These are phyloP conservation scores for Darksidea phi DNA, from an alignment of 495 filamentous ascomycete genomes.

Conservation along the genomic window DNA sequence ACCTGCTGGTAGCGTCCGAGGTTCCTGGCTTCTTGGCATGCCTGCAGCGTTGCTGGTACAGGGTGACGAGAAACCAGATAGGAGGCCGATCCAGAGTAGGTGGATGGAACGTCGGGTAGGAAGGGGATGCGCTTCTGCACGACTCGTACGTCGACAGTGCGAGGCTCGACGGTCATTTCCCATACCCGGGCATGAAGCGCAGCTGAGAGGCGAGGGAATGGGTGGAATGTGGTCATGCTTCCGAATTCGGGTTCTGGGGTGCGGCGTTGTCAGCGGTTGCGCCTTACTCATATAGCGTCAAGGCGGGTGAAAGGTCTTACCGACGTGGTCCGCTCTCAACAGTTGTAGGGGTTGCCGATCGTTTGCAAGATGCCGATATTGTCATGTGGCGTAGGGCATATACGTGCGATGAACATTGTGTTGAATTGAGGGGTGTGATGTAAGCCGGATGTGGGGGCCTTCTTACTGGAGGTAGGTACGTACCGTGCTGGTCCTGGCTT, in stretches of 20 bases:
- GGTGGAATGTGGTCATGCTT: conserved; percentile 10
- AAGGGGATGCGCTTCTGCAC: background rate
- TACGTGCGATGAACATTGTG: too few species aligned
- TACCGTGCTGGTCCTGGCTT: too few species aligned
- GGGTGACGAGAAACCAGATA: background rate
- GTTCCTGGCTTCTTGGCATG: conserved; percentile 14
- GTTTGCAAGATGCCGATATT: too few species aligned
- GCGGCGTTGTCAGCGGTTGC: background rate
- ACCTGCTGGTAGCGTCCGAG: conserved; percentile 6
- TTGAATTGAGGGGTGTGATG: too few species aligned
- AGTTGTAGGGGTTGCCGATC: too few species aligned
- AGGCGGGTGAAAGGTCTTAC: too few species aligned
- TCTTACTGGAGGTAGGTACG: too few species aligned
- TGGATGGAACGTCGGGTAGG: background rate
- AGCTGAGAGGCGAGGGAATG: conserved; percentile 3
- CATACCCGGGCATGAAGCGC: conserved; percentile 8
- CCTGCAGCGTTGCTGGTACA: conserved; percentile 9
- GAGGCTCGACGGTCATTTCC: conserved; percentile 18
- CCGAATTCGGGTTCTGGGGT: background rate
- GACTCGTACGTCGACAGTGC: conserved; percentile 6
- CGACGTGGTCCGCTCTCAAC: too few species aligned
- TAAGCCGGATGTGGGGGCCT: too few species aligned
- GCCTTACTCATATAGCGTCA: background rate
- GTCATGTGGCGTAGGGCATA: too few species aligned
- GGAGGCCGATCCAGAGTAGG: background rate